Conservation (phyloP, 129 eudicot genomes). For the Escallonia rubra region DNA sequence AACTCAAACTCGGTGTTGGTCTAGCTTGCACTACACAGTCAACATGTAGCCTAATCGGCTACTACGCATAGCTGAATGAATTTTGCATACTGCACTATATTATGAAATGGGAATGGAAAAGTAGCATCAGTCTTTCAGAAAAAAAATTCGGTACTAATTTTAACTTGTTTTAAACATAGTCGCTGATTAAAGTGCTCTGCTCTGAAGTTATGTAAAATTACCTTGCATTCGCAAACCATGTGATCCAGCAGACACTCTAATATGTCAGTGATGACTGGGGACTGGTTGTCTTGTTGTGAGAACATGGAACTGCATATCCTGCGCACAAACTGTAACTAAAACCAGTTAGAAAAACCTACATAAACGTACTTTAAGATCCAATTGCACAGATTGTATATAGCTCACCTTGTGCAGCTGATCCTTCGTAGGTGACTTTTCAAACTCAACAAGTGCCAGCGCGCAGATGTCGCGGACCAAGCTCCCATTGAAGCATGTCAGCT, state of each 20-base stretch:
- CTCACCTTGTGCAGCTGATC: slow-evolving; percentile 66
- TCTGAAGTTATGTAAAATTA: slow-evolving; percentile 9
- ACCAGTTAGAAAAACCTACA: neutral
- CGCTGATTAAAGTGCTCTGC: neutral
- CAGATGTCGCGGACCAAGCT: slow-evolving; percentile 38
- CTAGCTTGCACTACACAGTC: no score
- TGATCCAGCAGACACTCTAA: slow-evolving; percentile 39
- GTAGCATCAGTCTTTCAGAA: no score
- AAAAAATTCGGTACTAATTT: no score
- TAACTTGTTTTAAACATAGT: no score
- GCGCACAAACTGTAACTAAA: slow-evolving; percentile 46
- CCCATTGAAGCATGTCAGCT: slow-evolving; percentile 23
- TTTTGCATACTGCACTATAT: no score
- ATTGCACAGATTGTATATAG: neutral
- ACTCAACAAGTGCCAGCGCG: slow-evolving; percentile 40
- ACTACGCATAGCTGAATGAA: no score
- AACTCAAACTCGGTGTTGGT: no score
- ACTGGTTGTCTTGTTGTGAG: slow-evolving; percentile 29
- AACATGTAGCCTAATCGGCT: no score
- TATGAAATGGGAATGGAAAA: no score
- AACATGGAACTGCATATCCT: slow-evolving; percentile 58
- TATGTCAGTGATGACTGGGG: slow-evolving; percentile 22
- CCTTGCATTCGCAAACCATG: slow-evolving; percentile 57
- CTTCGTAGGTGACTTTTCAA: slow-evolving; percentile 35
- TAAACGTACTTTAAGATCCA: neutral